Evolutionary conservation across 352 stramenopile genomes (phyloP).

Genomic region (Phytophthora fragariaefolia): DNA sequence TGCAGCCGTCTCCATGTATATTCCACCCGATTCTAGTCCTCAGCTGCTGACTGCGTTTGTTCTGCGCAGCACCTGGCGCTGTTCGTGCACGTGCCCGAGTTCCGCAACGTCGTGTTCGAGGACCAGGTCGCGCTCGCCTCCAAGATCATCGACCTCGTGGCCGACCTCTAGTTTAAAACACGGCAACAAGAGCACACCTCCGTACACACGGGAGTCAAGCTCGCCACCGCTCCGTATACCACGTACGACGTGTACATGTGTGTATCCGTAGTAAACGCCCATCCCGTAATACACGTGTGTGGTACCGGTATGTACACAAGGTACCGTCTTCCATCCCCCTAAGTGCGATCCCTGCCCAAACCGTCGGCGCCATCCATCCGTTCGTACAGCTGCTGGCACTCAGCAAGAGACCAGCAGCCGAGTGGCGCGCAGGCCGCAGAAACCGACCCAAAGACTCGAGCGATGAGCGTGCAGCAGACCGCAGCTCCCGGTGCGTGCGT

Average conservation of each 20-base stretch:
- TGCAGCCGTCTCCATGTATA: not conserved
- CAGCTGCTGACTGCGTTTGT: not conserved
- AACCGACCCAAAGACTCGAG: conserved; percentile 21
- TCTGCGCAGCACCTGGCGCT: conserved; percentile 58
- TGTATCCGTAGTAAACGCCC: too few relatives aligned
- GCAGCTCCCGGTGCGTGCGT: conserved; percentile 32
- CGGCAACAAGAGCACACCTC: too few relatives aligned
- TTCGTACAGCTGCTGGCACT: conserved; percentile 29
- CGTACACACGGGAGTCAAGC: too few relatives aligned
- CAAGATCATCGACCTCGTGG: conserved; percentile 61
- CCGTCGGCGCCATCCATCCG: conserved; percentile 44
- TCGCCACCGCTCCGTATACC: too few relatives aligned
- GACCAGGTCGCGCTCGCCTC: conserved; percentile 71
- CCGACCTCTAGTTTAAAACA: conserved; percentile 42
- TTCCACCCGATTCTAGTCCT: not conserved
- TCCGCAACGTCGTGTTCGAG: conserved; percentile 58
- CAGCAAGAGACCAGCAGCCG: conserved; percentile 29
- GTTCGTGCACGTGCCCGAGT: conserved; percentile 83
- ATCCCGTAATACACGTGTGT: too few relatives aligned
- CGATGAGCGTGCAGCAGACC: conserved; percentile 36
- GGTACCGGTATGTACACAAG: too few relatives aligned
- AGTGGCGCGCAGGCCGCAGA: conserved; percentile 9
- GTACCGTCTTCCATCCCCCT: not conserved
- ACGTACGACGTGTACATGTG: too few relatives aligned
- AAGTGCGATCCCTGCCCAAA: conserved; percentile 19